Percentiles rank a stretch among this genome's conserved stretches.
Conservation (phyloP, 345 rosid species). For the Eutrema yunnanense region DNA sequence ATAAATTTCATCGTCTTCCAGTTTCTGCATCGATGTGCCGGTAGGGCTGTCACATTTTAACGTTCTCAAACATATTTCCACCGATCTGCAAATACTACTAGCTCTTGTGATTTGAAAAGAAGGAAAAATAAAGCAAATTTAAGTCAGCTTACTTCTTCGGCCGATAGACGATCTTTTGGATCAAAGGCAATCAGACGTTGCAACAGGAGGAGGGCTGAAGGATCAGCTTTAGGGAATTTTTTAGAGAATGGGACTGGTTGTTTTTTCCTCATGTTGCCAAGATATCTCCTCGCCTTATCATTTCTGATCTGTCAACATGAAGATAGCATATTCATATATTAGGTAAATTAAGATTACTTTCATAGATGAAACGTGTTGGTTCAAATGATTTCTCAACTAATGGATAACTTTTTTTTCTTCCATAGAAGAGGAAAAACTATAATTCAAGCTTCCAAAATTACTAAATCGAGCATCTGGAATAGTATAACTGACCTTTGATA, state of each 20-base stretch:
- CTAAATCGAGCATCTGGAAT: not conserved
- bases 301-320: conserved; percentile 65
- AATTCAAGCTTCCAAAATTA: not conserved
- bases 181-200: conserved; percentile 85
- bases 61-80: not conserved
- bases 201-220: conserved; percentile 60
- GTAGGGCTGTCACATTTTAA: not conserved
- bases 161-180: conserved; percentile 93
- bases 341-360: not conserved
- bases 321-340: not conserved
- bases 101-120: not conserved
- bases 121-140: not conserved
- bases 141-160: conserved; percentile 58
- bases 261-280: conserved; percentile 82
- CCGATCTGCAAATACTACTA: not conserved
- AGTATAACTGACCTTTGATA: conserved; percentile 50
- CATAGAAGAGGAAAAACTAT: not conserved
- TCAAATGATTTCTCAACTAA: not conserved
- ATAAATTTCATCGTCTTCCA: not conserved
- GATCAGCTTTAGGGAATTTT: conserved; percentile 77
- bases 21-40: not conserved
- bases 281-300: conserved; percentile 96
- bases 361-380: not conserved
- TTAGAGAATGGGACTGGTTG: conserved; percentile 67
- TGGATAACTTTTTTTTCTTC: not conserved